Evolutionary conservation across 768 basidiomycete species (phyloP).

Genomic region (Tephrocybe sp.): DNA sequence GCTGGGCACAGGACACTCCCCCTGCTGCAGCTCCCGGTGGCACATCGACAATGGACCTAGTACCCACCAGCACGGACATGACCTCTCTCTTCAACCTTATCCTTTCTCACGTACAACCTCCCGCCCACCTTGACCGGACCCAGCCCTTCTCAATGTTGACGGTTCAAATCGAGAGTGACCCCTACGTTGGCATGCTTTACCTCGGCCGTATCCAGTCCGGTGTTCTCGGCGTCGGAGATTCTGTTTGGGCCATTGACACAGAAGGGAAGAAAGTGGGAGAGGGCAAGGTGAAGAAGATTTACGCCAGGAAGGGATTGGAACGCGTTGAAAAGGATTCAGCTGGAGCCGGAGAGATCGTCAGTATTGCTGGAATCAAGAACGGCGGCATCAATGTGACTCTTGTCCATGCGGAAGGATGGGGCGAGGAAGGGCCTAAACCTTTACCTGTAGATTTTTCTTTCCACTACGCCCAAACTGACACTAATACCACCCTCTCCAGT

Average conservation of each 20-base stretch:
- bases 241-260: conserved; percentile 36
- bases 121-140: conserved; percentile 34
- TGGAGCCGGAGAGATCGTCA: conserved; percentile 50
- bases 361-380: conserved; percentile 47
- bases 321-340: conserved; percentile 43
- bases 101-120: conserved; percentile 42
- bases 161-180: conserved; percentile 50
- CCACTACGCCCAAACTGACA: not conserved
- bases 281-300: conserved; percentile 50
- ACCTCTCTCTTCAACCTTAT: conserved; percentile 47
- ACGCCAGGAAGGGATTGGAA: conserved; percentile 37
- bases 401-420: conserved; percentile 45
- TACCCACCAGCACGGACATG: conserved; percentile 30
- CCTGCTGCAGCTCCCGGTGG: conserved; percentile 17
- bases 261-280: conserved; percentile 48
- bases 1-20: conserved; percentile 40
- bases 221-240: conserved; percentile 37
- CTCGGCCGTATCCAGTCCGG: conserved; percentile 48
- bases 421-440: conserved; percentile 36
- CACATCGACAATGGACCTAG: conserved; percentile 2
- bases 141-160: conserved; percentile 53
- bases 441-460: conserved; percentile 33
- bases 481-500: conserved; percentile 3
- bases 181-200: conserved; percentile 49
- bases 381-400: conserved; percentile 48